A percentile compares a stretch with the other conserved stretches of the same genome.
These are phyloP conservation scores for Crucibulum laeve DNA, from an alignment of 768 basidiomycete genomes.

Conservation along the genomic window DNA sequence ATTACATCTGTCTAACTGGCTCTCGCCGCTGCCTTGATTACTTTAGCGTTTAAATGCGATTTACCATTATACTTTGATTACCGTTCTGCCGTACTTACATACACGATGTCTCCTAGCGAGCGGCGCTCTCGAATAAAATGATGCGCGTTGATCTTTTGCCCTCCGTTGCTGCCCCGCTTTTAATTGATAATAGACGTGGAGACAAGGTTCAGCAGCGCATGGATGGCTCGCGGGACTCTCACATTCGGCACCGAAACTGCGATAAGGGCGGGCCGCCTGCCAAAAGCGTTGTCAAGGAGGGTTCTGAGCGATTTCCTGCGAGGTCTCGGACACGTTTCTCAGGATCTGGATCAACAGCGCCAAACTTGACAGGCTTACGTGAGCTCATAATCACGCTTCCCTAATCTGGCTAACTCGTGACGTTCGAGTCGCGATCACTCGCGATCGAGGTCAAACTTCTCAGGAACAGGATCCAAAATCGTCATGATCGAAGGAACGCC, in stretches of 20 bases:
- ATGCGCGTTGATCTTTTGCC: too few relatives aligned
- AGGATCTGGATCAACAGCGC: conserved; percentile 14
- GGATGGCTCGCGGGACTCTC: not conserved
- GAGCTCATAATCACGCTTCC: conserved; percentile 27
- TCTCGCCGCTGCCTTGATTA: too few relatives aligned
- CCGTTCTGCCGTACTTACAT: too few relatives aligned
- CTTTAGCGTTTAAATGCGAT: too few relatives aligned
- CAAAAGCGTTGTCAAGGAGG: conserved; percentile 13
- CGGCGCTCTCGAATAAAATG: too few relatives aligned
- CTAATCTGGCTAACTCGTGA: too few relatives aligned
- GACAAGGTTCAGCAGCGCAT: not conserved
- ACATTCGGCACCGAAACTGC: conserved; percentile 28
- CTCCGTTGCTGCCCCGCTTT: too few relatives aligned
- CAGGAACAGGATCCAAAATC: conserved; percentile 24
- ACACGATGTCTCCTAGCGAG: too few relatives aligned
- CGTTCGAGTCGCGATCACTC: conserved; percentile 25
- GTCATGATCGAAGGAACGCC: conserved; percentile 31
- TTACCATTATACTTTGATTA: too few relatives aligned
- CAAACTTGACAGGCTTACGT: too few relatives aligned
- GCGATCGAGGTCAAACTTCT: conserved; percentile 27
- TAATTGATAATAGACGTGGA: too few relatives aligned
- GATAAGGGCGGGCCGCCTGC: conserved; percentile 22
- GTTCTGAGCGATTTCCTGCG: conserved; percentile 24
- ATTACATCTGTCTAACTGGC: too few relatives aligned
- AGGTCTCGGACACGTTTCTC: conserved; percentile 25